Evolutionary conservation across 2,329 filamentous ascomycete species (phyloP), one percentile per base, ranked within the genome.

Genomic region (Curvularia sp.): DNA sequence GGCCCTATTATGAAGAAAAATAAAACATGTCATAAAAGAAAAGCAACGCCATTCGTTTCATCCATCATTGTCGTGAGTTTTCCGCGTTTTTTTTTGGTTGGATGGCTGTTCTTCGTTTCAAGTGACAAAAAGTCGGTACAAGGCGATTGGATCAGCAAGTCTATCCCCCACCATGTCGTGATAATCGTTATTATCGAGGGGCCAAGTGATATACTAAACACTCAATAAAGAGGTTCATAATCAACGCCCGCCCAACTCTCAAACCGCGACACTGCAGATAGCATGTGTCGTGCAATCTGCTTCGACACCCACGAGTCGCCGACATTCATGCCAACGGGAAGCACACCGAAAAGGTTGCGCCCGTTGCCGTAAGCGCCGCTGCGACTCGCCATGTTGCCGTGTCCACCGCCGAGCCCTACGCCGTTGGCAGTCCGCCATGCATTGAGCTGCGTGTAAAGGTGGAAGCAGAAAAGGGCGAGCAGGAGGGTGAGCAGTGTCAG

Each of bases 251-350:
- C 60, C 61, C 62, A 68, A 4, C 49, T 36, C 27, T 68, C 65
- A 21, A 66, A 21, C 10, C 47, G 28, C 6, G 47, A 55, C 6
- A 69, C 58, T 2, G 53, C 60, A 10, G 38, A 42, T 27, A 61
- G 57, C 34, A 56, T 53, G 25, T 38, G 46, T n/a, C 57, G 52
- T 18, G 60, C 55, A 50, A 67, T 28, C 38, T 53, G 42, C 53
- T 67, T 63, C 3, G 55, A 48, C 21, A 53, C 54, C 49, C 53
- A 53, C 12, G 53, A 60, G 41, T 59, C 49, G 41, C 65, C 65
- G 27, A 63, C 57, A 21, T 64, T 53, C 61, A 66, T 64, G 34
- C 57, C 67, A 25, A 70, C 12, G 18, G 66, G 66, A 25, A 57
- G 15, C 19, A 49, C 12, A 30, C 61, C 63, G n/a, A 69, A 58